phyloP scores from a whole-genome alignment of 2,329 filamentous ascomycete species.

The Scedosporium dehoogii region DNA sequence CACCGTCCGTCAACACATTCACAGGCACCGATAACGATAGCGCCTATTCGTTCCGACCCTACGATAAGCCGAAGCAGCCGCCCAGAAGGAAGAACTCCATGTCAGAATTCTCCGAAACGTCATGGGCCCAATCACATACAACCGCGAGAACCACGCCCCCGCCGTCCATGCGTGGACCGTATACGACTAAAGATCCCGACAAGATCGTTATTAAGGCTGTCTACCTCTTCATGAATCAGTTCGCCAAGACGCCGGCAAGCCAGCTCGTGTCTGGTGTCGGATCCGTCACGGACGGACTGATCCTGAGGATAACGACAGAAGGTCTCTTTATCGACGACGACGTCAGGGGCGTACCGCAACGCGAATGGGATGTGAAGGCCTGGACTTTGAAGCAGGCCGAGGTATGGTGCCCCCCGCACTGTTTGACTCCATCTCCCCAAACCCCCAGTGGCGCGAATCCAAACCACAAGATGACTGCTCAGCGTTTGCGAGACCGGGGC shows the following conservation, averaged over 20 bases:
- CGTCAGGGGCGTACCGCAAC: slow-evolving; percentile 78
- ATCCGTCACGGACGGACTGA: slow-evolving; percentile 81
- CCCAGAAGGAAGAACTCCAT: slow-evolving; percentile 48
- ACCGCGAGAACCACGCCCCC: slow-evolving; percentile 79
- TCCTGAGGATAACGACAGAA: slow-evolving; percentile 85
- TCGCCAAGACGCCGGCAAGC: slow-evolving; percentile 78
- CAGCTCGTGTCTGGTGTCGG: slow-evolving; percentile 79
- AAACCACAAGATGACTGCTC: slow-evolving; percentile 35
- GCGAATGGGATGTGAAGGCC: slow-evolving; percentile 97
- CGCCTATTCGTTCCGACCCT: slow-evolving; percentile 64
- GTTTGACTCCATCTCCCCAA: slow-evolving; percentile 35
- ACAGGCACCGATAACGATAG: slow-evolving; percentile 53
- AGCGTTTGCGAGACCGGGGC: slow-evolving; percentile 37
- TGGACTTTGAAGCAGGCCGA: slow-evolving; percentile 94
- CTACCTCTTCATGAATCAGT: slow-evolving; percentile 85
- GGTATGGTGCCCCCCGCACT: slow-evolving; percentile 68
- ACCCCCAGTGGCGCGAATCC: slow-evolving; percentile 25
- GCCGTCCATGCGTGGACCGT: slow-evolving; percentile 65
- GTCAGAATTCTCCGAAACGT: slow-evolving; percentile 62
- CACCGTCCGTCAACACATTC: slow-evolving; percentile 46
- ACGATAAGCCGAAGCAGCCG: slow-evolving; percentile 56
- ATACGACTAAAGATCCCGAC: slow-evolving; percentile 81
- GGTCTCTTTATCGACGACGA: slow-evolving; percentile 97
- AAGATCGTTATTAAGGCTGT: slow-evolving; percentile 95
- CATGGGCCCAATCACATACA: slow-evolving; percentile 75